phyloP scores from a whole-genome alignment of 768 basidiomycete genomes.

The Termitomyces sp. region DNA sequence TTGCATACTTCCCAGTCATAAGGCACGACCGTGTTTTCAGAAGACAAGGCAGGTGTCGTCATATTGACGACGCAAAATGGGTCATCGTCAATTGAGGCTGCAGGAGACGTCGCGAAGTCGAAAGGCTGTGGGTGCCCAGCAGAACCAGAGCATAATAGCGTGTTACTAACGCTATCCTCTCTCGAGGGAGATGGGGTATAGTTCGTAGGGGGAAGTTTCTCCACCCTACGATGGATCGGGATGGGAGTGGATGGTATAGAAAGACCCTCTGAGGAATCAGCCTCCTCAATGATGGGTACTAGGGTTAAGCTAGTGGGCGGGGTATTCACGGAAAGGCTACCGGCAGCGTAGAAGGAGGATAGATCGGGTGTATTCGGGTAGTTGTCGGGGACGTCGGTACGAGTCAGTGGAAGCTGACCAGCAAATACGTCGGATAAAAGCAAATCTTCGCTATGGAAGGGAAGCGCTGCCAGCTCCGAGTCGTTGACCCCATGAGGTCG shows the following conservation, averaged over 20 bases:
- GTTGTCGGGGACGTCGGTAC: background rate
- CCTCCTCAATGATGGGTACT: background rate
- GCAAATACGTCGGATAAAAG: background rate
- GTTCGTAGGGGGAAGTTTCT: background rate
- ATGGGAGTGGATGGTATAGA: background rate
- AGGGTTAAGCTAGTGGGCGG: too few relatives aligned
- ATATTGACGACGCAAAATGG: background rate
- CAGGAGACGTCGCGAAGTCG: background rate
- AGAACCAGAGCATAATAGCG: background rate
- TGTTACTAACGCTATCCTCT: background rate
- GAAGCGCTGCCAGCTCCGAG: background rate
- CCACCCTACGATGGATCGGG: background rate
- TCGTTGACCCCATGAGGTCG: background rate
- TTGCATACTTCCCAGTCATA: background rate
- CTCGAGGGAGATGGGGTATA: background rate
- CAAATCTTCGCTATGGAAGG: background rate
- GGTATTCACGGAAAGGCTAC: background rate
- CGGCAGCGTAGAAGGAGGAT: background rate
- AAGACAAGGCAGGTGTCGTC: background rate
- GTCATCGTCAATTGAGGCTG: background rate
- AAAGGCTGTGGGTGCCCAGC: background rate
- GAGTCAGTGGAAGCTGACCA: background rate
- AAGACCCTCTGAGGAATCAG: background rate
- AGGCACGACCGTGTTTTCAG: background rate
- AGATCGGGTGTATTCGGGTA: background rate